Percentiles rank a stretch among this genome's conserved stretches.
These are phyloP conservation scores for Podila minutissima DNA, from an alignment of 192 early-diverging fungal genomes.

Conservation along the genomic window DNA sequence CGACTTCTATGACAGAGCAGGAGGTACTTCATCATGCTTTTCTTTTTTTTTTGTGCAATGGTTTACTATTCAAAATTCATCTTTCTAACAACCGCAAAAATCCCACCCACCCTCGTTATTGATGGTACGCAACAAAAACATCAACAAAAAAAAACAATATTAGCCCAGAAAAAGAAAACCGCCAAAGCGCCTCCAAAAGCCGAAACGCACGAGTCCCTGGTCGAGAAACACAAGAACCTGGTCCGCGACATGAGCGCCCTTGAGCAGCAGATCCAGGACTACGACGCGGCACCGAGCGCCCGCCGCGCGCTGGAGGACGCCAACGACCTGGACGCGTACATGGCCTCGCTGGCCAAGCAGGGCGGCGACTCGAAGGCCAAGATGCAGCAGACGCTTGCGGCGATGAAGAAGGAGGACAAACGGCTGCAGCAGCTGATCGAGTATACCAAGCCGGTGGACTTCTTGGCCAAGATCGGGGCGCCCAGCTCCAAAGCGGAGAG, in stretches of 20 bases:
- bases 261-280: conserved; percentile 35
- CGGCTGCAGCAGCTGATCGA: conserved; percentile 54
- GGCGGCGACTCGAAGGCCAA: conserved; percentile 50
- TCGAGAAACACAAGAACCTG: conserved; percentile 55
- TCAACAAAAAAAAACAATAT: background rate
- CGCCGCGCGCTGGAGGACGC: conserved; percentile 38
- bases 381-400: conserved; percentile 53
- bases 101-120: background rate
- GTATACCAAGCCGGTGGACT: conserved; percentile 57
- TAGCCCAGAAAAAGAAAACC: conserved; percentile 43
- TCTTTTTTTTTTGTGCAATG: background rate
- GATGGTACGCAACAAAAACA: no score
- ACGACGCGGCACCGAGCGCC: conserved; percentile 27
- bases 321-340: conserved; percentile 74
- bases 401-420: conserved; percentile 59
- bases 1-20: conserved; percentile 73
- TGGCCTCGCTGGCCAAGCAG: conserved; percentile 61
- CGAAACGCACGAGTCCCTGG: conserved; percentile 75
- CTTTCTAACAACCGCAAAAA: no score
- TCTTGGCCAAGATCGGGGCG: conserved; percentile 41
- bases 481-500: no score
- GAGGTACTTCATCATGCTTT: conserved; percentile 12
- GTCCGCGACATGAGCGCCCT: conserved; percentile 26
- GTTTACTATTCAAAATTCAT: background rate
- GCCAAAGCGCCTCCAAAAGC: conserved; percentile 53